Evolutionary conservation across 2,329 filamentous ascomycete genomes (phyloP), one percentile per base, ranked within the genome.

Genomic region (Fusarium globosum): DNA sequence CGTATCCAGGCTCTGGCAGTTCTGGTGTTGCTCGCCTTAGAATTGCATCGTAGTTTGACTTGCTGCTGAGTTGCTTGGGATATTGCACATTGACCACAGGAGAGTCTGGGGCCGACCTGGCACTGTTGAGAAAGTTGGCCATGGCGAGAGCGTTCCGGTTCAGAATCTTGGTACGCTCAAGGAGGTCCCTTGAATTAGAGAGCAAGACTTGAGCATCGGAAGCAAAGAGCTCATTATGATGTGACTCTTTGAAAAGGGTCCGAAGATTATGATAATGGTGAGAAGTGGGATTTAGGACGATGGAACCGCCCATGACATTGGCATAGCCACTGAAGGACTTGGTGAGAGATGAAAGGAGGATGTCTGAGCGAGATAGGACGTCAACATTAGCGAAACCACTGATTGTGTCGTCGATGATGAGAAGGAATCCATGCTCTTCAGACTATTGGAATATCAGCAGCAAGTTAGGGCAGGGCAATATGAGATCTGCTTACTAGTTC

Each of bases 321-420:
- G 87, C 84, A 67, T 85, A 85, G 21, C 89, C 89, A 68, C 82
- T 88, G 75, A 91, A 90, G 4, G 84, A 84, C 78, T 91, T 91
- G n/a, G 88, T 90, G 21, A 90, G 81, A 30, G 85, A 87, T 0
- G 86, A 86, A 21, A 88, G 72, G 36, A 91, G 68, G 1, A 89
- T 77, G 71, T 91, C 88, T 4, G 85, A 84, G 0, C 83, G 80
- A 10, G 79, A 72, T 7, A 89, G 77, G 39, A 91, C 78, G 75
- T 90, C 86, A 65, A 88, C 77, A 74, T 87, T 88, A 74, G 79
- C 83, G 61, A 86, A 86, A 35, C 82, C 83, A n/a, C 81, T 82
- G 51, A 87, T 69, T 1, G 86, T 88, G 51, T 88, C 87, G 72
- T 88, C 87, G 4, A 86, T 76, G 21, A 86, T 79, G 51, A 88